Conservation (phyloP, 176 grass and related monocot genomes). For the Olyra latifolia region DNA sequence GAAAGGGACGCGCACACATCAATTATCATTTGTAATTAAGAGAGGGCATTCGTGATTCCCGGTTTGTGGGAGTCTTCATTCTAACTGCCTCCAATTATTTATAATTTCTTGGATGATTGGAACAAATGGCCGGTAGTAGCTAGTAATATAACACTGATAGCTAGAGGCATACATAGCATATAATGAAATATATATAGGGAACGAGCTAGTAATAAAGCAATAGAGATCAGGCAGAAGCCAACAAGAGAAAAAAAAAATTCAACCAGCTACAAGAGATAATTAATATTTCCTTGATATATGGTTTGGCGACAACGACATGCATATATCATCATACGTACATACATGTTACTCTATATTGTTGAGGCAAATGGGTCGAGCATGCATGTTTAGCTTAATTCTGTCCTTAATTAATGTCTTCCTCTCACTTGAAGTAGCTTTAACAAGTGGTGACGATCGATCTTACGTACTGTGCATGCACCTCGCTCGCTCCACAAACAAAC, state of each 20-base stretch:
- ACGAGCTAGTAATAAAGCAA: neutral
- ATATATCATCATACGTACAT: too few species aligned
- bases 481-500: neutral
- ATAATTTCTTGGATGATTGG: neutral
- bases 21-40: slow-evolving; percentile 13
- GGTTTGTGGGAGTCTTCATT: slow-evolving; percentile 26
- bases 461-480: neutral
- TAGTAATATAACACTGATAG: too few species aligned
- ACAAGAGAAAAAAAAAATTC: neutral
- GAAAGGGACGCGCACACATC: neutral
- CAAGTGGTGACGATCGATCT: too few species aligned
- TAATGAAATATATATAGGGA: neutral
- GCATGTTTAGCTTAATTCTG: neutral
- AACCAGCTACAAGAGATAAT: neutral
- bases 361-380: too few species aligned
- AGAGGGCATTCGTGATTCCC: neutral
- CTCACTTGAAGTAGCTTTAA: neutral
- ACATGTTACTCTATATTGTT: too few species aligned
- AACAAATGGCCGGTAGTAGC: neutral
- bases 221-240: neutral
- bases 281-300: slow-evolving; percentile 14
- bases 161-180: too few species aligned
- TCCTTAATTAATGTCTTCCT: neutral
- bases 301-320: neutral
- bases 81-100: slow-evolving; percentile 12